Evolutionary conservation across 257 asterid genomes (phyloP).

Genomic region (Solanum pinnatisectum): DNA sequence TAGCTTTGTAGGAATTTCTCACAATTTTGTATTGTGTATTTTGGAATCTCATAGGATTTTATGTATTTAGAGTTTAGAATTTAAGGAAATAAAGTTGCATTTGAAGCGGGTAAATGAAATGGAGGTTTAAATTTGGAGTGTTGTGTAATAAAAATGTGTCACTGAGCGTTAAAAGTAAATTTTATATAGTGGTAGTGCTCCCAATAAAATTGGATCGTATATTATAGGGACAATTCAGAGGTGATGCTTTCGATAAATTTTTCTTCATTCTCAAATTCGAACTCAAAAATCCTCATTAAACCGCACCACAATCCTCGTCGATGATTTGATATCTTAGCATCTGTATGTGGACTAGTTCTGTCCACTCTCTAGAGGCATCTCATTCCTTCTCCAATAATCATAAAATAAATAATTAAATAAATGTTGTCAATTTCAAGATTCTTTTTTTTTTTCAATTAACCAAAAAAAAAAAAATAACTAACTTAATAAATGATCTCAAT

Average conservation of each 20-base stretch:
- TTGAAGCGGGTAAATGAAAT: not conserved
- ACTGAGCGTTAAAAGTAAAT: fast-evolving
- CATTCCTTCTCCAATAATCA: not conserved
- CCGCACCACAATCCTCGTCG: fast-evolving
- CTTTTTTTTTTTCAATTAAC: not conserved
- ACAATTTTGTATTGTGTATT: fast-evolving
- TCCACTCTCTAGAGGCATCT: not conserved
- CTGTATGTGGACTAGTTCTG: not conserved
- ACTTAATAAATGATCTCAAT: no score
- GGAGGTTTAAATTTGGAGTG: fast-evolving
- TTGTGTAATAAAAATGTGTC: not conserved
- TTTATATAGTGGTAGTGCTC: not conserved
- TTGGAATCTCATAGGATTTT: not conserved
- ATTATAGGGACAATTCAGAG: fast-evolving
- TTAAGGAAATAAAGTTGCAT: not conserved
- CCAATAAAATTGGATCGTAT: not conserved
- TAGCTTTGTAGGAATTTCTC: not conserved
- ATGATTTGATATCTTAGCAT: not conserved
- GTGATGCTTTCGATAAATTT: fast-evolving
- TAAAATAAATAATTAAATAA: not conserved
- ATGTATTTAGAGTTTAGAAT: not conserved
- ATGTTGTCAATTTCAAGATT: not conserved
- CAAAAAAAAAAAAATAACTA: not conserved
- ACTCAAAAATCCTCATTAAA: fast-evolving
- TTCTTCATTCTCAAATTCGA: not conserved